These are phyloP conservation scores for Ophiorrhiza pumila DNA, from an alignment of 257 asterid species.

Conservation along the genomic window DNA sequence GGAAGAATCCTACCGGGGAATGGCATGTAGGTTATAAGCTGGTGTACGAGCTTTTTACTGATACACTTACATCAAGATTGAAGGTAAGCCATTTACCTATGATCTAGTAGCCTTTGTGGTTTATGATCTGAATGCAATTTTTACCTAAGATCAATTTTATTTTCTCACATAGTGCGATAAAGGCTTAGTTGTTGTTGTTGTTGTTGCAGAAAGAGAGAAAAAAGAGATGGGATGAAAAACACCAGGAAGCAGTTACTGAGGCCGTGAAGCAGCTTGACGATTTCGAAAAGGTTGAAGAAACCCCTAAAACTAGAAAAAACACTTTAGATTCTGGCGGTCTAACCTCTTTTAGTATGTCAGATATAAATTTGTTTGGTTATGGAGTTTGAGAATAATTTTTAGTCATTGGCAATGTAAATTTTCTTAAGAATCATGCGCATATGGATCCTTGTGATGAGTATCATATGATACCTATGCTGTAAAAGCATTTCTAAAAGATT, in stretches of 20 bases:
- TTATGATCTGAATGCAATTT: neutral
- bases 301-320: neutral
- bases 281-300: conserved; percentile 61
- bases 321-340: neutral
- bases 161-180: too few relatives aligned
- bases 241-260: conserved; percentile 84
- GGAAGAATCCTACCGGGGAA: conserved; percentile 95
- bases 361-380: neutral
- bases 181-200: too few relatives aligned
- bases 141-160: too few relatives aligned
- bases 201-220: conserved; percentile 89
- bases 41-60: conserved; percentile 83
- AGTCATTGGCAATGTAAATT: neutral
- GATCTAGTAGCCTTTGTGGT: neutral
- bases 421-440: neutral
- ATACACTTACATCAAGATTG: conserved; percentile 62
- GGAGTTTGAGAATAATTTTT: neutral
- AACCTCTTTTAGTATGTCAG: neutral
- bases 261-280: conserved; percentile 86
- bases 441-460: neutral
- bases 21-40: conserved; percentile 93
- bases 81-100: conserved; percentile 48
- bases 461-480: neutral
- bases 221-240: conserved; percentile 83
- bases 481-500: neutral